Evolutionary conservation across 768 basidiomycete species (phyloP).

Genomic region (Antrodiella citrinella): DNA sequence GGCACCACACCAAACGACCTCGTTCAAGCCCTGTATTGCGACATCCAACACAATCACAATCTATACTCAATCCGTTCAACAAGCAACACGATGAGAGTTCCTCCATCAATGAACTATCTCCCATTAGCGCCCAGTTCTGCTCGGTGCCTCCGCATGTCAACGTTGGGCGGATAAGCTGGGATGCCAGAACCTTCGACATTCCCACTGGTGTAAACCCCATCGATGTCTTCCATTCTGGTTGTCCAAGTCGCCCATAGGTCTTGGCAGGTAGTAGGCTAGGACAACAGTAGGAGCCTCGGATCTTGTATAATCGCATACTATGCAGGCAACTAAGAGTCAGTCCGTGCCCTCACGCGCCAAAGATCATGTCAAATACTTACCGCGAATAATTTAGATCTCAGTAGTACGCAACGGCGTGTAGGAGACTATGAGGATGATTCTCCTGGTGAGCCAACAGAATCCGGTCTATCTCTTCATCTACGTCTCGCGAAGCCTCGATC

Average conservation of each 20-base stretch:
- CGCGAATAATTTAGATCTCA: too few relatives aligned
- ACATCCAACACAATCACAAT: not conserved
- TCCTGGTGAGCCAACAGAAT: slow-evolving; percentile 84
- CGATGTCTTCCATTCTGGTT: not conserved
- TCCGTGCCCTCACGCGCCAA: too few relatives aligned
- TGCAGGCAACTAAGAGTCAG: too few relatives aligned
- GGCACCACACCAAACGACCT: not conserved
- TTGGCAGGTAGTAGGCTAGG: too few relatives aligned
- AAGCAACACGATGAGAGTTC: not conserved
- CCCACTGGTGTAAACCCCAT: not conserved
- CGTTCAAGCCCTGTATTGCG: not conserved
- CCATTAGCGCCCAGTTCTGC: too few relatives aligned
- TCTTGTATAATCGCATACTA: too few relatives aligned
- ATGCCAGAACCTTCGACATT: not conserved
- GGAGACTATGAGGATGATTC: slow-evolving; percentile 82
- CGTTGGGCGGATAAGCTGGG: not conserved
- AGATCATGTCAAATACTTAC: too few relatives aligned
- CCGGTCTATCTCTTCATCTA: slow-evolving; percentile 85
- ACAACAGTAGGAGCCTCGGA: too few relatives aligned
- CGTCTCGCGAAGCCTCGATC: slow-evolving; percentile 81
- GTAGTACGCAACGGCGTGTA: slow-evolving; percentile 91
- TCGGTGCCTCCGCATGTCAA: too few relatives aligned
- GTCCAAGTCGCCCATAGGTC: too few relatives aligned
- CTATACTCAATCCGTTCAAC: not conserved
- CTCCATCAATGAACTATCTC: not conserved